Base-by-base conservation (phyloP, 1,139 yeast species). In the Taphrina pruni region DNA sequence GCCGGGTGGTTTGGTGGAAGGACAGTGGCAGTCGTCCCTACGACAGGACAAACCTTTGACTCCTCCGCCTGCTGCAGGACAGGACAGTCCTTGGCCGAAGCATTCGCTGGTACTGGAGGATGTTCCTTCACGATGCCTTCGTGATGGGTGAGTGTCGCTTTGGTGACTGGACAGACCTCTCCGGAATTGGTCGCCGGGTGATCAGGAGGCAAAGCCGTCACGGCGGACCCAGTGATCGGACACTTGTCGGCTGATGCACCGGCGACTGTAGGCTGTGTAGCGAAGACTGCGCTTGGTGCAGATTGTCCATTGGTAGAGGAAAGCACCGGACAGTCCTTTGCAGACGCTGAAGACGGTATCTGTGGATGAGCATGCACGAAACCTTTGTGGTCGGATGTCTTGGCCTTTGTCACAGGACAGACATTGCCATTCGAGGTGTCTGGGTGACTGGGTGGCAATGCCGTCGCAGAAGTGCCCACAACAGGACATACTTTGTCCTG, bases 371-470 rank as follows among this genome's bases (percentile, higher is more conserved):
- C 61, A 39, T 54, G 61, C 20, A 64, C 61, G 56, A 64, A 20
- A 12, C 35, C 46, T 38, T 54, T 45, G 56, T 64, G 67, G 26
- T 64, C 61, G 26, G 67, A 64, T 6, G 36, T 32, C 17, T 56
- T 64, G 21, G 67, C 67, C 48, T 64, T 56, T n/a, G 67, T 64
- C 17, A 54, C 61, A 1, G 67, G 67, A 45, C 67, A 64, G 46
- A 45, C 55, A 8, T 64, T 61, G 32, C 65, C 65, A 35, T 41
- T 38, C 35, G 36, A 39, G 17, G 61, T 55, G 14, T 55, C 17
- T 6, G 67, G 67, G 20, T 64, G 67, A 41, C 52, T 55, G 1
- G 67, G 67, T 45, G 67, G 67, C 55, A 64, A 36, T 14, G 67
- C 60, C 6, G 60, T 54, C 6, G 41, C 51, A 12, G 55, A 17